Percentiles rank a stretch among this genome's conserved stretches.
Evolutionary conservation across 306 rosid species (phyloP).

Genomic region (Luffa acutangula): DNA sequence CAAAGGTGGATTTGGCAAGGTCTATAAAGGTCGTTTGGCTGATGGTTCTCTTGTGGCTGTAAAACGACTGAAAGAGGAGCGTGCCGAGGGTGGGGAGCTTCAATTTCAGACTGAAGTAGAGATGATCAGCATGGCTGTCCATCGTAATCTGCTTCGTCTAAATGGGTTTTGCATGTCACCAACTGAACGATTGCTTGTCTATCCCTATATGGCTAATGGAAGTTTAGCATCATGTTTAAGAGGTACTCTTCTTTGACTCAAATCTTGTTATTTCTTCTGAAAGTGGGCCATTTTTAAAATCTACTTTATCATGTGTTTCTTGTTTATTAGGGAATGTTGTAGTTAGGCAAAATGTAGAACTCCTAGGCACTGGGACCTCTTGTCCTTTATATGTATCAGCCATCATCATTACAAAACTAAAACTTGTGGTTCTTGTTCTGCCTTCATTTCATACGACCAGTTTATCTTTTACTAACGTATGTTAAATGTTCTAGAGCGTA

Average conservation of each 20-base stretch:
- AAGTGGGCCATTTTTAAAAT: background rate
- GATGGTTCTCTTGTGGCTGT: conserved; percentile 85
- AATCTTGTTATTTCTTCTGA: background rate
- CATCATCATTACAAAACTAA: background rate
- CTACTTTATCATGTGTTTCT: background rate
- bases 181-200: conserved; percentile 86
- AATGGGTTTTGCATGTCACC: conserved; percentile 93
- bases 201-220: conserved; percentile 86
- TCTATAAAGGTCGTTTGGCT: conserved; percentile 87
- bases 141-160: conserved; percentile 79
- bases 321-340: background rate
- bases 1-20: conserved; percentile 93
- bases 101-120: conserved; percentile 91
- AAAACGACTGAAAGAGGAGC: conserved; percentile 79
- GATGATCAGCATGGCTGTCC: conserved; percentile 96
- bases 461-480: background rate
- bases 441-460: background rate
- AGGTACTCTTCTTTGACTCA: conserved; percentile 31
- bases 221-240: conserved; percentile 91
- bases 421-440: background rate
- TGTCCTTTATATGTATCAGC: background rate
- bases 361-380: background rate
- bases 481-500: conserved; percentile 39
- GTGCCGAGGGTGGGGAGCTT: conserved; percentile 67
- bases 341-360: background rate